phyloP scores from a whole-genome alignment of 345 rosid genomes.

The Microthlaspi erraticum region DNA sequence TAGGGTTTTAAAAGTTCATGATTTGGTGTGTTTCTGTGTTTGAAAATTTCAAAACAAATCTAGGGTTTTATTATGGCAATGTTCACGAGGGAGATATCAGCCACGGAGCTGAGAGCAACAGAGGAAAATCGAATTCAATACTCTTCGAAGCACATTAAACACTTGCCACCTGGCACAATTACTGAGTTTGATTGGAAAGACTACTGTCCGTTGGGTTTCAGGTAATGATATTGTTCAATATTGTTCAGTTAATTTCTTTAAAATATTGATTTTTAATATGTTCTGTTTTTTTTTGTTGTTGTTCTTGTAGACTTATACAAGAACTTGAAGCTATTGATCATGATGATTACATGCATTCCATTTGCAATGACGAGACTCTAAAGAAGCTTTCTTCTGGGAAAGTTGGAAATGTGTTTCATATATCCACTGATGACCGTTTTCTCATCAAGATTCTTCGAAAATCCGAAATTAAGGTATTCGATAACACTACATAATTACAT shows the following conservation, averaged over 20 bases:
- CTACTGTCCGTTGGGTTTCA: conserved; percentile 62
- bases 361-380: conserved; percentile 53
- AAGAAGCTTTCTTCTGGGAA: conserved; percentile 48
- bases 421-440: conserved; percentile 49
- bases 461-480: conserved; percentile 58
- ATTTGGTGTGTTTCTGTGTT: background rate
- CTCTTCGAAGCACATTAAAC: conserved; percentile 30
- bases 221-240: conserved; percentile 28
- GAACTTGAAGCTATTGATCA: conserved; percentile 48
- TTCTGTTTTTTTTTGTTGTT: background rate
- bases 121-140: conserved; percentile 41
- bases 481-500: background rate
- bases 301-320: conserved; percentile 47
- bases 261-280: background rate
- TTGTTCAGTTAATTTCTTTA: background rate
- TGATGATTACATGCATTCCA: conserved; percentile 48
- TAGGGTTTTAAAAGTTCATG: background rate
- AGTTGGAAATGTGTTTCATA: conserved; percentile 44
- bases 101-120: conserved; percentile 38
- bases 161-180: conserved; percentile 39
- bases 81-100: conserved; percentile 33
- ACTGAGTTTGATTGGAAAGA: conserved; percentile 57
- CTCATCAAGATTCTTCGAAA: conserved; percentile 52
- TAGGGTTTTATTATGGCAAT: conserved; percentile 38
- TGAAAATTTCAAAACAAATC: background rate